These are phyloP conservation scores for Marvania coccoides DNA, from an alignment of 139 green algal genomes.

Conservation along the genomic window DNA sequence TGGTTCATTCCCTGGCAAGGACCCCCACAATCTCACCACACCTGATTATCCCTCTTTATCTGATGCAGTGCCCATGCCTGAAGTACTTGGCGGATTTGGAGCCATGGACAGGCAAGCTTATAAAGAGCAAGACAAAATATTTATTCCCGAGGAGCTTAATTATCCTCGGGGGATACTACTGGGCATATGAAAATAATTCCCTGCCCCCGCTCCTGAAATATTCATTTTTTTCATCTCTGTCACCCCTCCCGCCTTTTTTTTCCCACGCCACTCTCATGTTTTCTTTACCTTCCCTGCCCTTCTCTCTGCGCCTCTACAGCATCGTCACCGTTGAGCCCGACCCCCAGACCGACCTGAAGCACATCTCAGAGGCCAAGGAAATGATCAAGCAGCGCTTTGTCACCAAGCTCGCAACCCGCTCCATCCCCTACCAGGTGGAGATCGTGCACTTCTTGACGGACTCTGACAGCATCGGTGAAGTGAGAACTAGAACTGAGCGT, in stretches of 20 bases:
- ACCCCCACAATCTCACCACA: too few species aligned
- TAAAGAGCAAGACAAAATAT: too few species aligned
- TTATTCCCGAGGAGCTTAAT: too few species aligned
- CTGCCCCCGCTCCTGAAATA: too few species aligned
- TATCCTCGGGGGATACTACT: too few species aligned
- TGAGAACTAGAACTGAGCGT: too few species aligned
- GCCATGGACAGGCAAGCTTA: slow-evolving; percentile 25
- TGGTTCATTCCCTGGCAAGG: too few species aligned
- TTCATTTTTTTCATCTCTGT: neutral
- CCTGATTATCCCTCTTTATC: too few species aligned
- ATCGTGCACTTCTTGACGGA: slow-evolving; percentile 52
- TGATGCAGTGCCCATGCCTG: slow-evolving; percentile 9
- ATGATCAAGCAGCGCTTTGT: slow-evolving; percentile 44
- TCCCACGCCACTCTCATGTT: too few species aligned
- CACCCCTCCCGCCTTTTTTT: neutral
- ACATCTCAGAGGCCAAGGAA: slow-evolving; percentile 34
- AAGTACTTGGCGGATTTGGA: slow-evolving; percentile 20
- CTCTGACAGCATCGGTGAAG: slow-evolving; percentile 33
- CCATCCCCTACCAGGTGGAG: slow-evolving; percentile 39
- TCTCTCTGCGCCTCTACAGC: neutral
- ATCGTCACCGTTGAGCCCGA: slow-evolving; percentile 24
- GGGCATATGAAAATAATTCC: too few species aligned
- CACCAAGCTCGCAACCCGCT: slow-evolving; percentile 19
- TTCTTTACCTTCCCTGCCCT: neutral
- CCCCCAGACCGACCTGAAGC: slow-evolving; percentile 29